Percentiles rank a stretch among this genome's conserved stretches.
phyloP scores from a whole-genome alignment of 768 basidiomycete species.

The Boletus patriciae region DNA sequence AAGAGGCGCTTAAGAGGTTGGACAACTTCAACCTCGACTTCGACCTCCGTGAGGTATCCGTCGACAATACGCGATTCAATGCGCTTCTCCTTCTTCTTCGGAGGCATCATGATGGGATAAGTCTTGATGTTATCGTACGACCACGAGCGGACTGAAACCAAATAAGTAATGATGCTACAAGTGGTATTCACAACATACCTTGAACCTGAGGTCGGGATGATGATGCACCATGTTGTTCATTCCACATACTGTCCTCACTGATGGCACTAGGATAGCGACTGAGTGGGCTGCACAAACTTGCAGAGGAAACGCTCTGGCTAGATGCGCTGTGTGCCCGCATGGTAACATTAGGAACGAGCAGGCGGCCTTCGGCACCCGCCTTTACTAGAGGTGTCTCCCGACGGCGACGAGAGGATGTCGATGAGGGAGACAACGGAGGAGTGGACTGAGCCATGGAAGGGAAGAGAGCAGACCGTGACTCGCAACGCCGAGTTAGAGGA shows the following conservation, averaged over 20 bases:
- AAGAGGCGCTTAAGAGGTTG: constrained; percentile 65
- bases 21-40: constrained; percentile 53
- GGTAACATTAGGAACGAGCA: constrained; percentile 53
- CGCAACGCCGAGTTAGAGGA: constrained; percentile 55
- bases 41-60: constrained; percentile 52
- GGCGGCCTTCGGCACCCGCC: constrained; percentile 61
- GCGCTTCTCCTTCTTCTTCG: constrained; percentile 53
- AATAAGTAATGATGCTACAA: constrained; percentile 9
- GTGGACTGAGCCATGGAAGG: constrained; percentile 37
- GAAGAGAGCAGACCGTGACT: constrained; percentile 47
- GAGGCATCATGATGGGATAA: constrained; percentile 55
- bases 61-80: constrained; percentile 49
- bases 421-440: constrained; percentile 37
- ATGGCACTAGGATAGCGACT: constrained; percentile 43
- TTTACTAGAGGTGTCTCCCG: constrained; percentile 58
- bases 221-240: constrained; percentile 23
- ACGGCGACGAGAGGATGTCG: constrained; percentile 37
- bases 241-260: constrained; percentile 37
- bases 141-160: constrained; percentile 62
- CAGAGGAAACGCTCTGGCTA: constrained; percentile 31
- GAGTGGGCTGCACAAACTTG: constrained; percentile 38
- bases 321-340: constrained; percentile 34
- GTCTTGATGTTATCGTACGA: constrained; percentile 73
- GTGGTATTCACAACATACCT: constrained; percentile 40
- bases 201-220: constrained; percentile 47